Evolutionary conservation across 257 asterid species (phyloP).

Genomic region (Thymus quinquecostatus): DNA sequence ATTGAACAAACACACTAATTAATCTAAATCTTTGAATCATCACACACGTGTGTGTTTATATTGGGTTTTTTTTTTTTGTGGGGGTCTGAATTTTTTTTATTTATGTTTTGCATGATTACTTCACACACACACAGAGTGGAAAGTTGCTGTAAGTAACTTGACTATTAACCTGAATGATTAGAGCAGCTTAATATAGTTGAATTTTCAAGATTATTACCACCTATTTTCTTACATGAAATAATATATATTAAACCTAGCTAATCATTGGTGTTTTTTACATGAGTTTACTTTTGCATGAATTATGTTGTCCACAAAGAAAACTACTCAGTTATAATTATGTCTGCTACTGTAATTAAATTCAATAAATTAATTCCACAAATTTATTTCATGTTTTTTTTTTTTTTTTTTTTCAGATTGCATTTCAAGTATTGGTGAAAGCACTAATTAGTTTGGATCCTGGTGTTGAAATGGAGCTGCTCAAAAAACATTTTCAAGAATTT

Average conservation of each 20-base stretch:
- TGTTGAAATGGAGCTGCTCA: constrained; percentile 66
- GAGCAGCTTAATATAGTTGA: constrained; percentile 34
- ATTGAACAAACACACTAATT: background rate
- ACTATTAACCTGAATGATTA: constrained; percentile 35
- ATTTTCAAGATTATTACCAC: constrained; percentile 22
- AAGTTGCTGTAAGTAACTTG: constrained; percentile 25
- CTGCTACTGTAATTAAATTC: constrained; percentile 25
- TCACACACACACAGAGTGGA: constrained; percentile 21
- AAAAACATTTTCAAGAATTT: constrained; percentile 82
- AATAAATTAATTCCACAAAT: background rate
- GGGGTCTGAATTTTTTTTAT: background rate
- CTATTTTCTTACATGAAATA: background rate
- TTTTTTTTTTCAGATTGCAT: constrained; percentile 63
- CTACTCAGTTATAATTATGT: constrained; percentile 52
- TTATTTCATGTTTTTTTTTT: background rate
- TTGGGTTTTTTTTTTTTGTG: background rate
- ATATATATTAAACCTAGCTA: constrained; percentile 27
- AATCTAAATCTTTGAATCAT: background rate
- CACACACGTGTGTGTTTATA: background rate
- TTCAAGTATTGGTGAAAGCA: constrained; percentile 81
- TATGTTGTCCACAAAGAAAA: constrained; percentile 41
- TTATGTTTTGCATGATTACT: constrained; percentile 31
- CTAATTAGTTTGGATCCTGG: constrained; percentile 76
- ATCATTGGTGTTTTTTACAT: constrained; percentile 43
- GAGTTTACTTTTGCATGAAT: constrained; percentile 42